Evolutionary conservation across 257 asterid species (phyloP).

Genomic region (Cruciata laevipes): DNA sequence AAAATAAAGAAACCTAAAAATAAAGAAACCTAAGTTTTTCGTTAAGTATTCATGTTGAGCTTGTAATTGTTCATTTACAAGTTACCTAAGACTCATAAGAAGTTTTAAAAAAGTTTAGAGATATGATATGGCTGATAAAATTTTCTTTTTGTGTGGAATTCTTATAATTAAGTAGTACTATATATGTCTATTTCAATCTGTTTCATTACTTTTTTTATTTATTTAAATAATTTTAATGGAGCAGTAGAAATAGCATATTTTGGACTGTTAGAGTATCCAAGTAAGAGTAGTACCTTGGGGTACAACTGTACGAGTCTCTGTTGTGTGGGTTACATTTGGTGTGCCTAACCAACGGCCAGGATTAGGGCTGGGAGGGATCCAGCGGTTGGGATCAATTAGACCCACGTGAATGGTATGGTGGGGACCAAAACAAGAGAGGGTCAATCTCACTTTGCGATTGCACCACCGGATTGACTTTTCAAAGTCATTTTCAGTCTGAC

Average conservation of each 20-base stretch:
- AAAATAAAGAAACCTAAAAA: too few relatives aligned
- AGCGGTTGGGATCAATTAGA: conserved; percentile 33
- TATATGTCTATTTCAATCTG: too few relatives aligned
- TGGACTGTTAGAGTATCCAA: background rate
- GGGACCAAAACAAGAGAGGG: conserved; percentile 22
- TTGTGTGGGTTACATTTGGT: conserved; percentile 1
- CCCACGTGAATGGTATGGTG: conserved; percentile 23
- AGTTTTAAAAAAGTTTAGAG: too few relatives aligned
- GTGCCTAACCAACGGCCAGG: conserved; percentile 24
- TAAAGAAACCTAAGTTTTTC: too few relatives aligned
- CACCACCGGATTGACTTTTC: conserved; percentile 29
- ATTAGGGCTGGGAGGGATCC: conserved; percentile 17
- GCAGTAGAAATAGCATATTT: background rate
- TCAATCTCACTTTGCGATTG: conserved; percentile 39
- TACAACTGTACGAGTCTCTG: background rate
- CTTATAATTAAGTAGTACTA: too few relatives aligned
- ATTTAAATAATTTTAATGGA: background rate
- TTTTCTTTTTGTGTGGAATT: too few relatives aligned
- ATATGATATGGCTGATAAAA: too few relatives aligned
- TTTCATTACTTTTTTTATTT: too few relatives aligned
- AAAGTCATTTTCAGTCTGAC: conserved; percentile 31
- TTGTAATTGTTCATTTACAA: too few relatives aligned
- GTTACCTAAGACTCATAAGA: too few relatives aligned
- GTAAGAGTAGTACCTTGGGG: background rate
- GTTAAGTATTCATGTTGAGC: too few relatives aligned